phyloP scores from a whole-genome alignment of 257 asterid genomes.

The Misopates orontium region DNA sequence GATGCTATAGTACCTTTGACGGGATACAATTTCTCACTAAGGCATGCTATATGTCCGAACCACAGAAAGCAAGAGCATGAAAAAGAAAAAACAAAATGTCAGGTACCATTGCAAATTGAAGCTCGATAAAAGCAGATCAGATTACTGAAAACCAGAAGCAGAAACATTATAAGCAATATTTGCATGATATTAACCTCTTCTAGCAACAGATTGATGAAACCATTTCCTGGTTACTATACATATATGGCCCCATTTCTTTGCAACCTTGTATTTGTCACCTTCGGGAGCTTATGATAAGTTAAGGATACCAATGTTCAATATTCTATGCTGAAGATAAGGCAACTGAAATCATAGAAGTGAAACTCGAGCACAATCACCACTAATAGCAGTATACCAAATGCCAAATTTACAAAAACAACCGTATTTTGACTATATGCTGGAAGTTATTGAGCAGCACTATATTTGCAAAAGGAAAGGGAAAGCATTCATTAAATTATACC shows the following conservation, averaged over 20 bases:
- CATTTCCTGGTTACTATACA: conserved; percentile 66
- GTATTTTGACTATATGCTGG: not conserved
- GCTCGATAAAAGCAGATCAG: conserved; percentile 24
- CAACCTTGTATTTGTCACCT: conserved; percentile 93
- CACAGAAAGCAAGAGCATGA: conserved; percentile 25
- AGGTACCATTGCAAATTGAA: conserved; percentile 28
- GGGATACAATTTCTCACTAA: conserved; percentile 81
- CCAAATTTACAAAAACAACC: conserved; percentile 13
- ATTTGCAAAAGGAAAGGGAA: conserved; percentile 20
- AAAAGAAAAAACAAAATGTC: conserved; percentile 30
- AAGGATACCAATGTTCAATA: conserved; percentile 47
- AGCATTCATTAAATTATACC: conserved; percentile 15
- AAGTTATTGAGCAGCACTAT: conserved; percentile 12
- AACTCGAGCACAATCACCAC: conserved; percentile 15
- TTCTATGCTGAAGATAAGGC: conserved; percentile 19
- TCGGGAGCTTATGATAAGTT: conserved; percentile 71
- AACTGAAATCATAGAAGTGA: conserved; percentile 14
- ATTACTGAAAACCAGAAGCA: conserved; percentile 20
- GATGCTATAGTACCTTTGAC: conserved; percentile 60
- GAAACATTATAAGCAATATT: conserved; percentile 30
- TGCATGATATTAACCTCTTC: conserved; percentile 67
- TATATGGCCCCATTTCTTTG: conserved; percentile 80
- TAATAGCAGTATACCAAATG: conserved; percentile 7
- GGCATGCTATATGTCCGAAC: conserved; percentile 63
- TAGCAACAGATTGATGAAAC: conserved; percentile 83